Percentiles rank a stretch among this genome's conserved stretches.
Conservation (phyloP, 164 flowering plant species). For the Amborella trichopoda region DNA sequence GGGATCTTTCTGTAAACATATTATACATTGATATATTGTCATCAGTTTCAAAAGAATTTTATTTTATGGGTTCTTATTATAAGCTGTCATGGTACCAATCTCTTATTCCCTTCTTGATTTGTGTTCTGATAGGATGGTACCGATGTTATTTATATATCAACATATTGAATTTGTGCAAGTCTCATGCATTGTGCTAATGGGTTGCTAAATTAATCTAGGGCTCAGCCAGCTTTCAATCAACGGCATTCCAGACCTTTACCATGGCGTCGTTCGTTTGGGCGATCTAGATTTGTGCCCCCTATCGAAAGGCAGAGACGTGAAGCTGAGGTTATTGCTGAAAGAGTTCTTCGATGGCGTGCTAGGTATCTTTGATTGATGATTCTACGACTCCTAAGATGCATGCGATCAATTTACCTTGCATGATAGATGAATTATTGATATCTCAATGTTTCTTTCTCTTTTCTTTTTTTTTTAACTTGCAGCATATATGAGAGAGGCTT, state of each 20-base stretch:
- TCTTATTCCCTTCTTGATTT: too few species aligned
- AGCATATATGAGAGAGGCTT: slow-evolving; percentile 31
- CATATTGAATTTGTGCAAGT: too few species aligned
- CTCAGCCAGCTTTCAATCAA: slow-evolving; percentile 3
- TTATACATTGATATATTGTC: too few species aligned
- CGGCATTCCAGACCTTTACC: slow-evolving; percentile 41
- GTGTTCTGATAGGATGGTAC: too few species aligned
- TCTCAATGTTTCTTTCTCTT: not conserved
- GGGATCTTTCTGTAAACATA: too few species aligned
- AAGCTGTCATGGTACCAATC: too few species aligned
- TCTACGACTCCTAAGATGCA: not conserved
- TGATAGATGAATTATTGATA: not conserved
- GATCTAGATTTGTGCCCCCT: slow-evolving; percentile 17
- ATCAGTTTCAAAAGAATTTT: too few species aligned
- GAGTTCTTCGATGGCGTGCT: slow-evolving; percentile 55
- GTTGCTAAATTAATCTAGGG: slow-evolving; percentile 17
- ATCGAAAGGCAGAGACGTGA: slow-evolving; percentile 6
- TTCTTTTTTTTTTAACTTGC: slow-evolving; percentile 8
- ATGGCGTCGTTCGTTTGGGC: slow-evolving; percentile 42
- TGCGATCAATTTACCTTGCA: not conserved
- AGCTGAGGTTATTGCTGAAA: slow-evolving; percentile 21
- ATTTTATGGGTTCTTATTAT: too few species aligned
- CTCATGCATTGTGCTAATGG: too few species aligned
- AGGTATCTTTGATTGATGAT: slow-evolving; percentile 21
- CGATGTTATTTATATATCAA: too few species aligned